Evolutionary conservation across 73 alveolate genomes (phyloP), one percentile per base, ranked within the genome.

Genomic region (Halteria grandinella): DNA sequence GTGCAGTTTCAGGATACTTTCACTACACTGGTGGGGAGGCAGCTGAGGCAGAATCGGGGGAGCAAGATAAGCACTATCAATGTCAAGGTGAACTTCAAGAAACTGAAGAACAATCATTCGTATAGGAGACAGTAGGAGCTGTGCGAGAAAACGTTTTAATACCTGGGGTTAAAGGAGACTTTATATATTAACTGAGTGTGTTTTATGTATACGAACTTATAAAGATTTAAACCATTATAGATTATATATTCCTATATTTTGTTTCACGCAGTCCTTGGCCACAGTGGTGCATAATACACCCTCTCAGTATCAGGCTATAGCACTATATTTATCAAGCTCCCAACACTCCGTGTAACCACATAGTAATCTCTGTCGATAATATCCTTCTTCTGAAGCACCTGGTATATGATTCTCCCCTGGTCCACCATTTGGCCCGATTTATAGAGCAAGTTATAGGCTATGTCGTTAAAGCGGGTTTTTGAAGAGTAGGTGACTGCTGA

Each of bases 21-120:
- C 37, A 70, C 83, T 14, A 15, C 55, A 11, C 43, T 70, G 57
- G 5, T 70, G 23, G 20, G 50, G 18, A 43, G 43, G 39, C 4
- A 66, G 45, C 45, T 44, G 50, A 21, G 20, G 28, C n/a, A n/a
- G n/a, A n/a, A n/a, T n/a, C n/a, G n/a, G n/a, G n/a, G n/a, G n/a
- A n/a, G n/a, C n/a, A 57, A 66, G 32, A 33, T 66, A 1, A 32
- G 23, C 25, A 45, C 80, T 41, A 66, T 66, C 29, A 66, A 41
- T 27, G 80, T 66, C n/a, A 66, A 66, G 45, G 52, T 66, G 7
- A 47, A 66, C 80, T 66, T 66, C 34, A 44, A 66, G 47, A 36
- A 5, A 7, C 47, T 11, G 47, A 7, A 36, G 5, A 36, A 36
- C 47, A 36, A 36, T 36, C n/a, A 36, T 7, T 36, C 5, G 47